Base-by-base conservation (phyloP, 345 rosid genomes). In the Euclidium syriacum region DNA sequence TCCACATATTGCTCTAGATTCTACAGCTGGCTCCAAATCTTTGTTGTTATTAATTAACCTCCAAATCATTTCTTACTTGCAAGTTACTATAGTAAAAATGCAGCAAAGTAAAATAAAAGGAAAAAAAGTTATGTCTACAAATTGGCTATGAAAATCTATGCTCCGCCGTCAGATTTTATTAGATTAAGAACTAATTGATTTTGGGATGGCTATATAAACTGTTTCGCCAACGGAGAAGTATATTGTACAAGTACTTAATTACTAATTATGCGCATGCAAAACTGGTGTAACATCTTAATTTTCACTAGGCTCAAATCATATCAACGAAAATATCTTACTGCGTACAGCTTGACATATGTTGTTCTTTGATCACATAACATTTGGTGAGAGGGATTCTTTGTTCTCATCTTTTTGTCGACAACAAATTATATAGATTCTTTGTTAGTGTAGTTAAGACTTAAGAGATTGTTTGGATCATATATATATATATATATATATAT, bases 21-120 rank as follows among this genome's bases (percentile, higher is more conserved):
- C 68, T 46, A 53, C 62, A 70, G 68, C 63, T 62, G 68, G 62
- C 56, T 53, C 29, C 63, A 44, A 51, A 35, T 61, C 16, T 35
- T 35, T 53, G 10, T 15, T 25, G 19, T 69, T 52, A 9, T 11
- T 52, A 18, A 43, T 11, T 29, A 44, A 61, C 52, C 15, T 51
- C 17, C 10, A 20, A 39, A 19, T 20, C 4, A 11, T 27, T 20
- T 30, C 17, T n/a, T 44, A 8, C 7, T 14, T 36, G 20, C 17
- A 48, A 29, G 10, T 23, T 51, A 10, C 36, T 41, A 40, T 18
- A 24, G 22, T 57, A 38, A 48, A 49, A 36, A 18, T 14, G 41
- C 38, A 23, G 26, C 14, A 26, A 25, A 55, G 26, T 55, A n/a
- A n/a, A n/a, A n/a, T n/a, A n/a, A n/a, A n/a, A n/a, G n/a, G n/a